phyloP scores from a whole-genome alignment of 257 asterid species.

The Ophiorrhiza pumila region DNA sequence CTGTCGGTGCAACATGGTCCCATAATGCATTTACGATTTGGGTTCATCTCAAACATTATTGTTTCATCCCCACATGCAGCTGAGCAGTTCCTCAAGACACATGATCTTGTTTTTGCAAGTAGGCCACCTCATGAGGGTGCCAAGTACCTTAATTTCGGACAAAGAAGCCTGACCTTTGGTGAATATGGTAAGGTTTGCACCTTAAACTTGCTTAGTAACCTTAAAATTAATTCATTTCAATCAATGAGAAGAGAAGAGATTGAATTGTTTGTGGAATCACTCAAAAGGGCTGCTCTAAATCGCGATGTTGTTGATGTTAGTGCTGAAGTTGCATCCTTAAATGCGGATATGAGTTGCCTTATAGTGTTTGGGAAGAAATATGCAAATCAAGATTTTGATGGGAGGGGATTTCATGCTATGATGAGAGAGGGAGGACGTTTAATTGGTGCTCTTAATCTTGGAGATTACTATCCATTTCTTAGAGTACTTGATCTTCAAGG shows the following conservation, averaged over 20 bases:
- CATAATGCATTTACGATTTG: conserved; percentile 41
- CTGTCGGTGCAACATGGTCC: conserved; percentile 42
- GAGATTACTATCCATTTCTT: conserved; percentile 40
- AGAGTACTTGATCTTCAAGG: conserved; percentile 47
- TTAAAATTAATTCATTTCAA: conserved; percentile 35
- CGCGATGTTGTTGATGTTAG: conserved; percentile 33
- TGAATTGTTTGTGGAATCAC: conserved; percentile 24
- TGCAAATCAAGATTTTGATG: conserved; percentile 35
- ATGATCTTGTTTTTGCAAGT: conserved; percentile 41
- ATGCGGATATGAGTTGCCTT: conserved; percentile 42
- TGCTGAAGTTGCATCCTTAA: conserved; percentile 30
- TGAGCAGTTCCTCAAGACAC: conserved; percentile 46
- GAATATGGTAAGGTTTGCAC: conserved; percentile 45
- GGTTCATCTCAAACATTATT: conserved; percentile 28
- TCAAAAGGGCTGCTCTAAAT: conserved; percentile 19
- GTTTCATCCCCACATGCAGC: conserved; percentile 52
- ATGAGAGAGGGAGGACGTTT: conserved; percentile 37
- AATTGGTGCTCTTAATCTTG: conserved; percentile 39
- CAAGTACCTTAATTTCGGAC: conserved; percentile 33
- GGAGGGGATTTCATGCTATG: conserved; percentile 43
- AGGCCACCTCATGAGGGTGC: conserved; percentile 45
- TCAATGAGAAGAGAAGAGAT: conserved; percentile 43
- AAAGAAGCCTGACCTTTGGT: conserved; percentile 29
- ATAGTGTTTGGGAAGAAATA: conserved; percentile 53
- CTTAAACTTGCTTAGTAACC: conserved; percentile 34